These are phyloP conservation scores for Ophiostoma quercus DNA, from an alignment of 2,329 filamentous ascomycete species.

Conservation along the genomic window DNA sequence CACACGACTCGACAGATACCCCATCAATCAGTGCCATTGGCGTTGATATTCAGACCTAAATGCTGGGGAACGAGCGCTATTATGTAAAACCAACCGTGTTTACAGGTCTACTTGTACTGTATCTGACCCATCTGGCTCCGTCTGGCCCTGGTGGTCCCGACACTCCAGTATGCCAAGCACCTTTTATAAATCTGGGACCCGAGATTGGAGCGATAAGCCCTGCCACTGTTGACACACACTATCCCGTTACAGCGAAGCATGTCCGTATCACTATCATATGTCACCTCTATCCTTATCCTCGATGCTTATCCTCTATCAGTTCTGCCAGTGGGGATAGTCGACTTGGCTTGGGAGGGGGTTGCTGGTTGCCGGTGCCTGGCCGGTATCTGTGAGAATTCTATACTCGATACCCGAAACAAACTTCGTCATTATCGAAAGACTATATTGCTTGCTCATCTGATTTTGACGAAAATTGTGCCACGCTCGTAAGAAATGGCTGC, in stretches of 20 bases:
- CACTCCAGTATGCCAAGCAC: background rate
- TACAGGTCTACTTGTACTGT: too few relatives aligned
- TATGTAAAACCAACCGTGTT: background rate
- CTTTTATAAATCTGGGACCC: background rate
- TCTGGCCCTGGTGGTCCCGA: background rate
- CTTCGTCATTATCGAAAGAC: background rate
- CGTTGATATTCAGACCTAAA: background rate
- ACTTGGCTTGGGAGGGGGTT: background rate
- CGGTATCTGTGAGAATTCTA: background rate
- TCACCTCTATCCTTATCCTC: background rate
- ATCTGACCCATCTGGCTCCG: background rate
- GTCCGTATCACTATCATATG: background rate
- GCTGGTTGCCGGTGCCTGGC: background rate
- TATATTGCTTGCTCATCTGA: background rate
- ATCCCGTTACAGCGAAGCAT: background rate
- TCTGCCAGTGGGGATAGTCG: background rate
- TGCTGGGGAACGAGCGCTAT: background rate
- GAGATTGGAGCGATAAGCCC: background rate
- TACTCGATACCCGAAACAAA: background rate
- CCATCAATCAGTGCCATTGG: background rate
- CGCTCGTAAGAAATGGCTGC: background rate
- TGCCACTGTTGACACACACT: background rate
- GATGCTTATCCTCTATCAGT: background rate
- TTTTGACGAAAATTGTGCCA: background rate
- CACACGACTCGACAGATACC: constrained; percentile 1